These are phyloP conservation scores for Paraglomus brasilianum DNA, from an alignment of 192 early-diverging fungal species.

Conservation along the genomic window DNA sequence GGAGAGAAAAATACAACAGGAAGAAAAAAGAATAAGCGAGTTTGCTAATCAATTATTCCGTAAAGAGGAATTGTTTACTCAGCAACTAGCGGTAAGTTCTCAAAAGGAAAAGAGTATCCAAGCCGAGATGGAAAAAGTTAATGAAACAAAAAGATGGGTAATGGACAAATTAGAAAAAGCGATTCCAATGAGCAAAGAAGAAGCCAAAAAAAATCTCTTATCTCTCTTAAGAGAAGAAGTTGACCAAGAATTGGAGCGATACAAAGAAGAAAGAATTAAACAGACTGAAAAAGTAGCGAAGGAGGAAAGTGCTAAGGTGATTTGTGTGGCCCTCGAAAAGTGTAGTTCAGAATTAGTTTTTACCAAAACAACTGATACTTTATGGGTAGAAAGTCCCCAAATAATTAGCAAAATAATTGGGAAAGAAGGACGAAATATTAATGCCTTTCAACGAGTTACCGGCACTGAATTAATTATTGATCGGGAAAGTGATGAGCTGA, in stretches of 20 bases:
- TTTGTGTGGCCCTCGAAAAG: not conserved
- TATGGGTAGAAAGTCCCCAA: not conserved
- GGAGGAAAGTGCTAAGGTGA: not conserved
- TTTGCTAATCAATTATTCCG: constrained; percentile 5
- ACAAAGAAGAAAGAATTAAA: not conserved
- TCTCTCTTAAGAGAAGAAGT: not conserved
- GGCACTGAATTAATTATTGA: constrained; percentile 5
- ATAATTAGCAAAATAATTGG: constrained; percentile 9
- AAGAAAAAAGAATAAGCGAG: not conserved
- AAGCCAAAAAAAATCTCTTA: not conserved
- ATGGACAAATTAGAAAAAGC: not conserved
- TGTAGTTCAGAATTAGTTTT: constrained; percentile 11
- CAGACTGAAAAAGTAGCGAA: not conserved
- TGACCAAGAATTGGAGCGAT: not conserved
- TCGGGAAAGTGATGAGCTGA: not conserved
- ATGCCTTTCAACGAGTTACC: constrained; percentile 1
- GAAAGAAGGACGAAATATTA: constrained; percentile 9
- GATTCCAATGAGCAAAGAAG: not conserved
- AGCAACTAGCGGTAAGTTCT: not conserved
- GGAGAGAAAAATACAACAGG: too few relatives aligned
- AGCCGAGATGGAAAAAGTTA: not conserved
- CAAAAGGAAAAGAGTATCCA: not conserved
- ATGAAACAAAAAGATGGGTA: not conserved
- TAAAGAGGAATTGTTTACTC: constrained; percentile 1
- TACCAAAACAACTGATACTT: not conserved